These are phyloP conservation scores for Colletotrichum sp. DNA, from an alignment of 2,329 filamentous ascomycete species.

Conservation along the genomic window DNA sequence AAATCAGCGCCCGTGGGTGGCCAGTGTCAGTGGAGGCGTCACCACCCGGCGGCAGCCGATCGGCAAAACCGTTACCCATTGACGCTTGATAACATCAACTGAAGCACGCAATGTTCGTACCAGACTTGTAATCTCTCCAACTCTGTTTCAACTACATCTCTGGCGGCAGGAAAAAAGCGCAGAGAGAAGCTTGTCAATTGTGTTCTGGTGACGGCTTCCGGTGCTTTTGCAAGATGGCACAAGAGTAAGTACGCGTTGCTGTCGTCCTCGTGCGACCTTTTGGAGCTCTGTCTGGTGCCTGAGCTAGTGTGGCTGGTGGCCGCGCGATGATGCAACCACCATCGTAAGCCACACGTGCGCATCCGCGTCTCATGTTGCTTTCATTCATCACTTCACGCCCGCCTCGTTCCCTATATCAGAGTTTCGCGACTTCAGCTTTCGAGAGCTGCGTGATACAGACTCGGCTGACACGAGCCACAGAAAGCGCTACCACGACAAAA, in stretches of 20 bases:
- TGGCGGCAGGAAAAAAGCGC: not conserved
- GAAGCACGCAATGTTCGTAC: conserved; percentile 15
- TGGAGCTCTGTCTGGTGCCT: not conserved
- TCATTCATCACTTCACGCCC: not conserved
- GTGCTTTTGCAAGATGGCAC: conserved; percentile 6
- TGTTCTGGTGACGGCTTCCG: not conserved
- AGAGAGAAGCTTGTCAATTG: not conserved
- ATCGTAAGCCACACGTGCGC: conserved; percentile 14
- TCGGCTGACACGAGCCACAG: conserved; percentile 3
- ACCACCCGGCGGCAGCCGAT: conserved; percentile 14
- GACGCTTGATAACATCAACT: conserved; percentile 15
- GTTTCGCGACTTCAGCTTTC: not conserved
- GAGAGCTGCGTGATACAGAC: not conserved
- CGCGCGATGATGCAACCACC: conserved; percentile 16
- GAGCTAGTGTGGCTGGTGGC: conserved; percentile 14
- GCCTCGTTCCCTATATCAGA: not conserved
- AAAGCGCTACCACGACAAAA: conserved; percentile 29
- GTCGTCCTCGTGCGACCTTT: not conserved
- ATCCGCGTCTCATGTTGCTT: not conserved
- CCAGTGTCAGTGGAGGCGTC: not conserved
- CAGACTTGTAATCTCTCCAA: not conserved
- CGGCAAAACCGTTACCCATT: conserved; percentile 12
- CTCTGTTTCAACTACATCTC: conserved; percentile 19
- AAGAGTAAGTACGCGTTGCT: conserved; percentile 10
- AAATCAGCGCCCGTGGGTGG: not conserved